Percentiles rank a stretch among this genome's conserved stretches.
Conservation (phyloP, 2,329 filamentous ascomycete species). For the Colletotrichum horii region DNA sequence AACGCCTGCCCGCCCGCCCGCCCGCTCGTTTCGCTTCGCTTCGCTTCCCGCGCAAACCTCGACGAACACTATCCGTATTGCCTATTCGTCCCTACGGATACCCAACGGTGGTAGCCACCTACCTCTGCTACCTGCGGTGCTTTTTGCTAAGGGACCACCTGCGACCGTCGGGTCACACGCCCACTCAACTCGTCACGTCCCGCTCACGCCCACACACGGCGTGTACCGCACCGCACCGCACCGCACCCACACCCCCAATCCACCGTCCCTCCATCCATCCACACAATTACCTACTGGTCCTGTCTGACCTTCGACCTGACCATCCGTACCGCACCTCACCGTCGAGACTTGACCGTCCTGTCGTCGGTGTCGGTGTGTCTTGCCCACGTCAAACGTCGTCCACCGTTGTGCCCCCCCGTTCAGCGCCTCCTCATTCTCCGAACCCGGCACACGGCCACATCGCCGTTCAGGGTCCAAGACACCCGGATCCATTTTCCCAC, state of each 20-base stretch:
- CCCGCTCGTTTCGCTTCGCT: not conserved
- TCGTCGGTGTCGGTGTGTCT: not conserved
- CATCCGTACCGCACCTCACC: not conserved
- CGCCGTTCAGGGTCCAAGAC: conserved; percentile 15
- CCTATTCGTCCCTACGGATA: not conserved
- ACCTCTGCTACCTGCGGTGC: not conserved
- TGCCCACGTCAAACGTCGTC: conserved; percentile 1
- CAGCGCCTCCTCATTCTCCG: not conserved
- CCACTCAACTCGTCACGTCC: not conserved
- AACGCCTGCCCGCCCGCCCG: not conserved
- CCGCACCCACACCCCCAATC: conserved; percentile 1
- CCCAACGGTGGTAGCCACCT: not conserved
- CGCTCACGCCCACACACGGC: not conserved
- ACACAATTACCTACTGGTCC: not conserved
- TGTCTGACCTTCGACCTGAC: not conserved
- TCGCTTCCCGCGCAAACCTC: conserved; percentile 18
- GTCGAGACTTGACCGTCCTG: not conserved
- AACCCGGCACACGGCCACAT: conserved; percentile 4
- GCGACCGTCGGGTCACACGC: not conserved
- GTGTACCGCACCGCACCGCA: not conserved
- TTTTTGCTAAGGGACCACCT: not conserved
- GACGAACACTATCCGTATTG: not conserved
- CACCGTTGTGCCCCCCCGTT: not conserved
- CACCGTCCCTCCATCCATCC: conserved; percentile 10
- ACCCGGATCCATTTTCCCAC: not conserved